Evolutionary conservation across 208 protist genomes (phyloP), one percentile per base, ranked within the genome.

Genomic region (Naegleria gruberi): DNA sequence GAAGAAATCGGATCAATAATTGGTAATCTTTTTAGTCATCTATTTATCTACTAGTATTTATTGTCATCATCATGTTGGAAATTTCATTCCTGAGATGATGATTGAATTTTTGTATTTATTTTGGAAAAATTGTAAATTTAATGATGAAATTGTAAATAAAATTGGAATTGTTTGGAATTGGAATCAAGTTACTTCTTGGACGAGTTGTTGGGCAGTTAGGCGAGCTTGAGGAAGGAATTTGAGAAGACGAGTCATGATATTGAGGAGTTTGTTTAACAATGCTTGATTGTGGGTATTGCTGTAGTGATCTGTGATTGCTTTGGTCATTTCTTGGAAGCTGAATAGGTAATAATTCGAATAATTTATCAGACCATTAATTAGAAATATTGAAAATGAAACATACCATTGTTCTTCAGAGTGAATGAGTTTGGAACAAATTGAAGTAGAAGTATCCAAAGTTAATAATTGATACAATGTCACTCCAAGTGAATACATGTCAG

Each of bases 381-480:
- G 12, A 23, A 19, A 30, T 4, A 23, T 65, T 3, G 30, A 65
- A 65, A 1, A 65, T 30, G 30, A 65, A 23, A 65, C 51, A 23
- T 19, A 65, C 51, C 51, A 65, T 30, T 65, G 15, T 1, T 65
- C 51, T 65, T 65, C 51, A 1, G 51, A 65, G 30, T 65, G 51
- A 65, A 65, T 65, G 2, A 65, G 30, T 10, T 30, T 10, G 15
- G 51, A 65, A 65, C 51, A 65, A 65, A 77, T 77, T 37, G 65
- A 77, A 37, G n/a, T 19, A 77, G 30, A 30, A 77, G 30, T 37
- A 77, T 77, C 65, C 1, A 37, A 8, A 37, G 37, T 44, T 43
- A 83, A 83, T 44, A 83, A 83, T 83, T 83, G 77, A 44, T 44
- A 83, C 77, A 83, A 83, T 1, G 37, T 44, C n/a, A 83, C 77